Evolutionary conservation across 2,329 filamentous ascomycete species (phyloP).

Genomic region (Exophiala spinifera): DNA sequence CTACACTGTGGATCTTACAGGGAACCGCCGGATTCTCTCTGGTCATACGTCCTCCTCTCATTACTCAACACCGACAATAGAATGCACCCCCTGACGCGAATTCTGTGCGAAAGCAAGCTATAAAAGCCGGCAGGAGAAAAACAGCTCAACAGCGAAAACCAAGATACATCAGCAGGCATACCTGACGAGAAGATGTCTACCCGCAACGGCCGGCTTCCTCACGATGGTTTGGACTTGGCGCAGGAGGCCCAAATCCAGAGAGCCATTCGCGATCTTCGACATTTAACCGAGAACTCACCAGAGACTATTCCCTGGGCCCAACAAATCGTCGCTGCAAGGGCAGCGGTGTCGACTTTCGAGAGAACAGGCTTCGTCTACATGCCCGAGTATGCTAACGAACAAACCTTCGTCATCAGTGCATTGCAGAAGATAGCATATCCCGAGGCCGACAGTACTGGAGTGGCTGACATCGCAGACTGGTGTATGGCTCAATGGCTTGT

Average conservation of each 20-base stretch:
- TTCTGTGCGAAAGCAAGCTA: background rate
- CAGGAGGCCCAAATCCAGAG: conserved; percentile 10
- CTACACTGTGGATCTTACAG: background rate
- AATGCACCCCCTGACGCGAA: too few species aligned
- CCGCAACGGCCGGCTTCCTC: background rate
- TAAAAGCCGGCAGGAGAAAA: conserved; percentile 5
- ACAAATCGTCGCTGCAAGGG: conserved; percentile 11
- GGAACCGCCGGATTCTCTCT: too few species aligned
- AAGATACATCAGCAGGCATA: background rate
- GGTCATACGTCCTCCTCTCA: too few species aligned
- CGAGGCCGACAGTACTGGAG: conserved; percentile 47
- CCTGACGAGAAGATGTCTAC: conserved; percentile 10
- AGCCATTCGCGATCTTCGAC: conserved; percentile 15
- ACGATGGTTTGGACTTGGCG: conserved; percentile 3
- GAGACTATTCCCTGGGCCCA: conserved; percentile 14
- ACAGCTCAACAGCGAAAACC: too few species aligned
- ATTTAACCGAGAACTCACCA: conserved; percentile 9
- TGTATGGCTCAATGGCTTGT: conserved; percentile 48
- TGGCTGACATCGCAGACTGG: conserved; percentile 49
- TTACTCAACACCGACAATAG: too few species aligned
- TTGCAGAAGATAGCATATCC: conserved; percentile 51
- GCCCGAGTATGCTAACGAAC: conserved; percentile 12
- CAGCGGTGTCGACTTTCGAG: conserved; percentile 17
- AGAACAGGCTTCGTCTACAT: conserved; percentile 9
- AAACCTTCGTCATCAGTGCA: conserved; percentile 13